Evolutionary conservation across 768 basidiomycete species (phyloP).

Genomic region (Boletellus ananiceps): DNA sequence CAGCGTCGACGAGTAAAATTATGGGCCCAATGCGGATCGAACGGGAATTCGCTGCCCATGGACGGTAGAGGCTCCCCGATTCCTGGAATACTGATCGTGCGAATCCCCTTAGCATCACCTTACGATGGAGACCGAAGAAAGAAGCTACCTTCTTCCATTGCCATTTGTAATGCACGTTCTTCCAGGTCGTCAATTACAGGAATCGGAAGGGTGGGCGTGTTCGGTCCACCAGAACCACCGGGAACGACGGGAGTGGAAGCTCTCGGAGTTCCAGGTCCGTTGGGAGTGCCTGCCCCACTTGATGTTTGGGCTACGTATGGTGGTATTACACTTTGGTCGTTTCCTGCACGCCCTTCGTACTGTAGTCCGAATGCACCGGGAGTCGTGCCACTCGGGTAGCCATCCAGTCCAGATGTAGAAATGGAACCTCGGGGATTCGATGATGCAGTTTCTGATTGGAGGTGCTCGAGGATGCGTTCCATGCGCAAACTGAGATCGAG

Average conservation of each 20-base stretch:
- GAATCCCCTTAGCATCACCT: constrained; percentile 38
- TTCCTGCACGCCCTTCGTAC: constrained; percentile 61
- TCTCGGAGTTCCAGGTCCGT: constrained; percentile 23
- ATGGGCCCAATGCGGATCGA: constrained; percentile 72
- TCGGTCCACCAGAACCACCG: constrained; percentile 5
- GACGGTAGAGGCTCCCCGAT: constrained; percentile 53
- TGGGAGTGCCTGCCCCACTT: constrained; percentile 25
- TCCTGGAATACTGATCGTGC: constrained; percentile 43
- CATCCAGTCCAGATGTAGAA: constrained; percentile 23
- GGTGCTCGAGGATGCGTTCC: constrained; percentile 27
- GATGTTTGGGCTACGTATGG: constrained; percentile 10
- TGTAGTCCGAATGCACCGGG: constrained; percentile 55
- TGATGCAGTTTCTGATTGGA: constrained; percentile 26
- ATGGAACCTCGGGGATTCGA: constrained; percentile 18
- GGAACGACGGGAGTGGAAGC: constrained; percentile 10
- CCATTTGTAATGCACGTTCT: constrained; percentile 46
- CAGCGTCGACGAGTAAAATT: constrained; percentile 81
- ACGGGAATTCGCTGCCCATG: constrained; percentile 74
- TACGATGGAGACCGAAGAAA: constrained; percentile 30
- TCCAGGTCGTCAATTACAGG: constrained; percentile 38
- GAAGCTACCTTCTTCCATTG: constrained; percentile 45
- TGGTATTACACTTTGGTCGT: constrained; percentile 41
- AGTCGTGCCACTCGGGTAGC: constrained; percentile 25
- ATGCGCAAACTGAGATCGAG: constrained; percentile 40
- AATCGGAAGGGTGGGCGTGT: constrained; percentile 8